Evolutionary conservation across 306 rosid species (phyloP), one percentile per base, ranked within the genome.

Genomic region (Gastrolobium bilobum): DNA sequence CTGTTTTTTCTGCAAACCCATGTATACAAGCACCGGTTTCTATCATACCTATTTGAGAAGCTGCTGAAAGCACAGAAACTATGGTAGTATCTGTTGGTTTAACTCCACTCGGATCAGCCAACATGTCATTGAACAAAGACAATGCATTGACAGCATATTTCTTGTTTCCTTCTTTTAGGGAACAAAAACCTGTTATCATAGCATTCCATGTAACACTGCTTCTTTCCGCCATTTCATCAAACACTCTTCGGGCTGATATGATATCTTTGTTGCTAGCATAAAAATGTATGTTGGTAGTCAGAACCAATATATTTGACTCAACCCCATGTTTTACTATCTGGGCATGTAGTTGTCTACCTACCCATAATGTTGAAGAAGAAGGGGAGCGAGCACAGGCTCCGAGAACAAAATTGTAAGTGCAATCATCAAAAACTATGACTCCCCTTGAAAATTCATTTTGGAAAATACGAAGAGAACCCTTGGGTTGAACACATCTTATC

Each of bases 331-430:
- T 93, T 30, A 85, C 67, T 14, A 85, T 83, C 38, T 43, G 80
- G 29, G 85, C 79, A 56, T 93, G 96, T 6, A 88, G 51, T 65
- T 93, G 91, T 37, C 82, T 86, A 11, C 97, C 94, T 2, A 81
- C 61, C 69, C 86, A 79, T 8, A 89, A 84, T 0, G 92, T 84
- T 4, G 92, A 60, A 59, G 56, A 4, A 3, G 91, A 88, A 70
- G 96, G 91, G 11, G 65, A 80, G 62, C 93, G 89, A 81, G 96
- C 96, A 63, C 94, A 88, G 44, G 96, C 91, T 78, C 96, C 96
- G 47, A 93, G 91, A 57, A 79, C 85, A 74, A 91, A 93, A 35
- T 80, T 88, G 81, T 66, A 89, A 1, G 91, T 91, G 42, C 74
- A 84, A 51, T 88, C 73, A 7, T 93, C 90, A 30, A 91, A 86